phyloP scores from a whole-genome alignment of 108 stramenopile species.

The Parmales sp. region DNA sequence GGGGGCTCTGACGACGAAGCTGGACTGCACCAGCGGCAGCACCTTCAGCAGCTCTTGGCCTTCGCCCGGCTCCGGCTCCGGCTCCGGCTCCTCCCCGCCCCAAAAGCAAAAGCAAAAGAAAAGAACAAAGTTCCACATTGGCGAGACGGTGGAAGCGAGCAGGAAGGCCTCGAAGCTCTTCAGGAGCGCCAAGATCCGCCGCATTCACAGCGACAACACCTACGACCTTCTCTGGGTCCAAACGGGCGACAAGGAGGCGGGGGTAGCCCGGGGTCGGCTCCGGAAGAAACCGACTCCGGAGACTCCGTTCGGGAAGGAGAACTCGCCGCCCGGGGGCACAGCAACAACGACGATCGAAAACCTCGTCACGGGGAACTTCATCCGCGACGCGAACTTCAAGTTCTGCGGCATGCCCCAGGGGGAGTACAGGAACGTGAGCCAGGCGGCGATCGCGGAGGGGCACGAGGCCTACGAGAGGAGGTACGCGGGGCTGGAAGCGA shows the following conservation, averaged over 20 bases:
- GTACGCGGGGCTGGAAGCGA: constrained; percentile 20
- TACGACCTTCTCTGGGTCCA: neutral
- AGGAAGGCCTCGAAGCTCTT: constrained; percentile 1
- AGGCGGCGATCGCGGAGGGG: neutral
- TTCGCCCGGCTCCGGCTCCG: neutral
- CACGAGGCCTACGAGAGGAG: constrained; percentile 7
- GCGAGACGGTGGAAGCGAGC: neutral
- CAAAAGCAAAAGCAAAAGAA: neutral
- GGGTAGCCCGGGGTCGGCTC: neutral
- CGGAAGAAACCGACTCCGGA: neutral
- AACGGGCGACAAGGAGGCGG: neutral
- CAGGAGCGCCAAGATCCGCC: neutral
- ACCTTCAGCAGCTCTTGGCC: neutral
- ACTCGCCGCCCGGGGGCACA: neutral
- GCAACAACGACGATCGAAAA: neutral
- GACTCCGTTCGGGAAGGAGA: neutral
- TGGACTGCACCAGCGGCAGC: neutral
- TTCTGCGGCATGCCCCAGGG: neutral
- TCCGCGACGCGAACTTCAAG: neutral
- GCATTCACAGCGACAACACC: neutral
- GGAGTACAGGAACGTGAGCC: neutral
- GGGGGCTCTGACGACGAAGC: neutral
- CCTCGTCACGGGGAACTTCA: neutral
- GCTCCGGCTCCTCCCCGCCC: neutral
- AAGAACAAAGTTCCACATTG: neutral